Conservation (phyloP, 306 rosid species). For the Sechiopsis laciniata region DNA sequence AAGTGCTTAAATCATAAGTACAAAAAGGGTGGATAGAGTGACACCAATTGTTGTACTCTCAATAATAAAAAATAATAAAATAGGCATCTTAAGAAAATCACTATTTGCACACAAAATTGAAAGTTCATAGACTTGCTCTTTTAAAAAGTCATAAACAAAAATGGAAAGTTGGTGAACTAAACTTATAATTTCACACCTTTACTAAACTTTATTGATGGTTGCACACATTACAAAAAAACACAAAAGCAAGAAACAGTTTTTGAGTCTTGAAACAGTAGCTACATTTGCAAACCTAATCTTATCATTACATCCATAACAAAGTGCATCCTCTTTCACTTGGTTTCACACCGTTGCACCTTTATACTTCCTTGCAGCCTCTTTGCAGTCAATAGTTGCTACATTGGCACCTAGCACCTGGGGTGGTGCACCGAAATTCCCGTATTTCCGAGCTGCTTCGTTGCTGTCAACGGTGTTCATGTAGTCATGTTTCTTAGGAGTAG, state of each 20-base stretch:
- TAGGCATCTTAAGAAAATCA: no score
- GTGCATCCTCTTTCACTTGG: neutral
- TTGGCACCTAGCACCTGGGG: neutral
- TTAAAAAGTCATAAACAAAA: no score
- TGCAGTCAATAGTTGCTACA: conserved; percentile 12
- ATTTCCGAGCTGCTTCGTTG: conserved; percentile 21
- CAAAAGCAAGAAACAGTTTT: neutral
- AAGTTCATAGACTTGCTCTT: no score
- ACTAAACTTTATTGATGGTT: conserved; percentile 31
- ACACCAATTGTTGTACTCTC: no score
- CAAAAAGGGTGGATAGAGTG: no score
- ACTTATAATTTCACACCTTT: conserved; percentile 10
- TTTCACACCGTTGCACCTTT: conserved; percentile 20
- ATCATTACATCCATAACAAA: neutral
- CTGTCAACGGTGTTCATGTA: conserved; percentile 21
- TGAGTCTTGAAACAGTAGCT: neutral
- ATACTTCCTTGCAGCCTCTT: conserved; percentile 18
- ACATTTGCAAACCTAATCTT: neutral
- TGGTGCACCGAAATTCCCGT: conserved; percentile 15
- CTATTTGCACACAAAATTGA: no score
- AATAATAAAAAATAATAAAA: no score
- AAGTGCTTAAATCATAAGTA: no score
- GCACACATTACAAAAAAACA: neutral
- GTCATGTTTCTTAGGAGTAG: neutral
- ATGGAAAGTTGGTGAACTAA: no score